Conservation (phyloP, 306 rosid genomes). For the Citrullus colocynthis region DNA sequence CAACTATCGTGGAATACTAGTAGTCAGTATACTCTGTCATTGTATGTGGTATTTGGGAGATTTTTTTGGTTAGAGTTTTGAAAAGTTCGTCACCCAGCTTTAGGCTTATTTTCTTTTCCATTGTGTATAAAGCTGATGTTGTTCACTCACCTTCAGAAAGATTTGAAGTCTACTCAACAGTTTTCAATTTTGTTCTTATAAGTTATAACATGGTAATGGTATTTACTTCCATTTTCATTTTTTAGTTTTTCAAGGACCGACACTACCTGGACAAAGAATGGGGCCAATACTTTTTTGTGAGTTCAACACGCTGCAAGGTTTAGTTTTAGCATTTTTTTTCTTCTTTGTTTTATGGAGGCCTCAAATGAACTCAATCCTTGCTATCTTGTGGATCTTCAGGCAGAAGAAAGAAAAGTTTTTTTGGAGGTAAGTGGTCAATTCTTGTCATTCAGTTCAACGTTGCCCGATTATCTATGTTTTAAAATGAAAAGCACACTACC, state of each 20-base stretch:
- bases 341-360: neutral
- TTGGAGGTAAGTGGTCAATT: constrained; percentile 50
- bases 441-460: neutral
- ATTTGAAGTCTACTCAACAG: neutral
- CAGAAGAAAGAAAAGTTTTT: constrained; percentile 46
- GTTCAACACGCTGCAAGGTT: constrained; percentile 14
- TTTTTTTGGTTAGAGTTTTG: neutral
- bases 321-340: neutral
- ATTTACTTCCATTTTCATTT: constrained; percentile 1
- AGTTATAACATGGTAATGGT: neutral
- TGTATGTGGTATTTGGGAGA: neutral
- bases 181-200: neutral
- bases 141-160: neutral
- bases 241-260: constrained; percentile 80
- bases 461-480: neutral
- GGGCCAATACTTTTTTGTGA: constrained; percentile 77
- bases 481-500: neutral
- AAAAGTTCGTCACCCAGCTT: too few species aligned
- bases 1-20: neutral
- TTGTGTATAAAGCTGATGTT: neutral
- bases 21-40: too few species aligned
- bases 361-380: neutral
- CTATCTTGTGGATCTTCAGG: constrained; percentile 28
- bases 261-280: constrained; percentile 96
- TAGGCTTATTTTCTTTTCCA: neutral